A percentile compares a stretch with the other conserved stretches of the same genome.
Evolutionary conservation across 108 stramenopile genomes (phyloP).

Genomic region (Craspedostauros australis): DNA sequence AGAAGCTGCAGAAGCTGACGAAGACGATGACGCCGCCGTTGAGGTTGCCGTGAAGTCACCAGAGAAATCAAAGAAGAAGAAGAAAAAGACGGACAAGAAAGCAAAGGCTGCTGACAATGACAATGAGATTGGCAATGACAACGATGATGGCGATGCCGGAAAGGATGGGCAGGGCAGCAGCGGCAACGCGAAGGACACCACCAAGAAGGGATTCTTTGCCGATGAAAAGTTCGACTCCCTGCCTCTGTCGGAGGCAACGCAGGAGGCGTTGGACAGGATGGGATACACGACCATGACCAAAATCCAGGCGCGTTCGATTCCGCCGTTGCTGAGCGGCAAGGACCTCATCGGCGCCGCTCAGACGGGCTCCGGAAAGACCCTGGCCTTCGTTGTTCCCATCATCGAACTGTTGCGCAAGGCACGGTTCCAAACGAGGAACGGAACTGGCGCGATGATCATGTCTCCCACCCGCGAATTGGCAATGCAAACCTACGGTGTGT

Average conservation of each 20-base stretch:
- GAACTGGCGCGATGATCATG: slow-evolving; percentile 96
- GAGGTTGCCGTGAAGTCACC: background rate
- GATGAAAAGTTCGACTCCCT: slow-evolving; percentile 71
- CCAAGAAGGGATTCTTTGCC: slow-evolving; percentile 45
- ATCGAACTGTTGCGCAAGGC: slow-evolving; percentile 90
- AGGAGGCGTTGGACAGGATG: slow-evolving; percentile 64
- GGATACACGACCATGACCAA: slow-evolving; percentile 81
- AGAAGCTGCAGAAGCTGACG: background rate
- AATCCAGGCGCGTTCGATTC: slow-evolving; percentile 93
- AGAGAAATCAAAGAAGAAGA: slow-evolving; percentile 20
- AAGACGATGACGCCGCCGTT: slow-evolving; percentile 6
- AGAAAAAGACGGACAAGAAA: slow-evolving; percentile 21
- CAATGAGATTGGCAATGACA: slow-evolving; percentile 2
- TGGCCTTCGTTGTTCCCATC: slow-evolving; percentile 94
- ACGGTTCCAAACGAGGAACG: slow-evolving; percentile 86
- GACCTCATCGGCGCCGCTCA: slow-evolving; percentile 98
- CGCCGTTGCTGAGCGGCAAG: slow-evolving; percentile 87
- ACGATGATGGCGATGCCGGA: slow-evolving; percentile 7
- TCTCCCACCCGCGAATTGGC: slow-evolving; percentile 96
- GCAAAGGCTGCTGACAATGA: slow-evolving; percentile 7
- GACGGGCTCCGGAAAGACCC: slow-evolving; percentile 96
- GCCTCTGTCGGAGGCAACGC: slow-evolving; percentile 87
- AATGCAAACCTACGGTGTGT: slow-evolving; percentile 99
- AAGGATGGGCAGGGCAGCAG: background rate
- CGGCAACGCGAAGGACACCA: background rate